Evolutionary conservation across 2,329 filamentous ascomycete genomes (phyloP), one percentile per base, ranked within the genome.

Genomic region (Lachnellula occidentalis): DNA sequence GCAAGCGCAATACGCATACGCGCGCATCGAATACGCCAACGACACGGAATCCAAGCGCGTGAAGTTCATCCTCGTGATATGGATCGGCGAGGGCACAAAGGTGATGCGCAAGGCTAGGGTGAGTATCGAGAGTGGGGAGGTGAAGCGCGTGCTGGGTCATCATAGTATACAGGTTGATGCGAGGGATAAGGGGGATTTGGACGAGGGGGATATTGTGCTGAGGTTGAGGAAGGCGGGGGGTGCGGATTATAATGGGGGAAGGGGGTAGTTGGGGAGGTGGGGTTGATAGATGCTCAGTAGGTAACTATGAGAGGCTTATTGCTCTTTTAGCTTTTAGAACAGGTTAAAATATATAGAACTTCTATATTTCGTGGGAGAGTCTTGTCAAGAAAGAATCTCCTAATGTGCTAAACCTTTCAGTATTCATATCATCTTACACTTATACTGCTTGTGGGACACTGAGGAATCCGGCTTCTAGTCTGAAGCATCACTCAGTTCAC

Each of bases 71-170:
- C 75, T 88, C 48, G 72, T 87, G 34, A 77, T 86, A 60, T 88
- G 85, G 85, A 86, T 86, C 69, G 85, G 85, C 67, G 76, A 79
- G 69, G 68, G 72, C 56, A 84, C 83, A 1, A 82, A 81, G 71
- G 78, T 87, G 55, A 87, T 88, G 85, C 78, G 84, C 62, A 86
- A 86, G 70, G 85, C 84, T 9, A 78, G 84, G 61, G 84, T 86
- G 60, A 82, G 79, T 66, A 82, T 87, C 67, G 83, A 87, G 76
- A 80, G 78, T 67, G 82, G 81, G 51, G 78, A 78, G 57, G 83
- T 88, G 59, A 87, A 86, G 76, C 74, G 73, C 63, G 78, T 80
- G 7, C 74, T 88, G 59, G 69, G 73, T n/a, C 83, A 86, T 67
- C 81, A 86, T 68, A 84, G 81, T 68, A 79, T 87, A 56, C 77